Base-by-base conservation (phyloP, 2,329 filamentous ascomycete species). In the Cladosporium phlei region DNA sequence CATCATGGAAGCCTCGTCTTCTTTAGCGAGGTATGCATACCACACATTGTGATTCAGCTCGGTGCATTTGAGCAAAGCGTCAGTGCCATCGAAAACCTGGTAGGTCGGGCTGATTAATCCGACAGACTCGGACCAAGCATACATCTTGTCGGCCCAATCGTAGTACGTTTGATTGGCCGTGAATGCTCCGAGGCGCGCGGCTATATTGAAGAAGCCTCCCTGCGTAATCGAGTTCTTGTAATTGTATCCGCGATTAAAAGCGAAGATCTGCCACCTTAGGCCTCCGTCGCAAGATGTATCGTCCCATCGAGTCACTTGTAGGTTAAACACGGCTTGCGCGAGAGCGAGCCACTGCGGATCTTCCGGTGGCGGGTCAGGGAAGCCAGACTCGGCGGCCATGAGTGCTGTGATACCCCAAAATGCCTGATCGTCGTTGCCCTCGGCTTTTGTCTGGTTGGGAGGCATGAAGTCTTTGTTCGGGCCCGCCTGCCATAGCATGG, bases 381-480 rank as follows among this genome's bases (percentile, higher is more conserved):
- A 75, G 28, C 69, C 69, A 49, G 66, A 60, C 52, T 80, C 77
- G 12, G 76, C 76, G 3, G 77, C 76, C 2, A 73, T 68, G 66
- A 79, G 72, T 19, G 72, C 75, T 19, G 74, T 69, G 48, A 77
- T 74, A 1, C 67, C 77, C 77, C 77, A 80, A 56, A 80, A 79
- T 5, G 67, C 70, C 58, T 80, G 77, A 50, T 80, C 77, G 43
- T 80, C 77, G 55, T 66, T 66, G 43, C 76, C 76, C 55, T 72
- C 56, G 7, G 54, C 56, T 33, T 56, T 59, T 10, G 59, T 62
- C 47, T 66, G 63, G 38, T 66, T 66, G 6, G 51, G 48, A 3
- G 80, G 81, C 75, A 79, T 79, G 64, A 76, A 85, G 52, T 83
- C 74, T 10, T 63, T 59, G 47, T 71, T 69, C n/a, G 73, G 65